phyloP scores from a whole-genome alignment of 1,284 basidiomycete genomes.

The Polyporus tsugae region DNA sequence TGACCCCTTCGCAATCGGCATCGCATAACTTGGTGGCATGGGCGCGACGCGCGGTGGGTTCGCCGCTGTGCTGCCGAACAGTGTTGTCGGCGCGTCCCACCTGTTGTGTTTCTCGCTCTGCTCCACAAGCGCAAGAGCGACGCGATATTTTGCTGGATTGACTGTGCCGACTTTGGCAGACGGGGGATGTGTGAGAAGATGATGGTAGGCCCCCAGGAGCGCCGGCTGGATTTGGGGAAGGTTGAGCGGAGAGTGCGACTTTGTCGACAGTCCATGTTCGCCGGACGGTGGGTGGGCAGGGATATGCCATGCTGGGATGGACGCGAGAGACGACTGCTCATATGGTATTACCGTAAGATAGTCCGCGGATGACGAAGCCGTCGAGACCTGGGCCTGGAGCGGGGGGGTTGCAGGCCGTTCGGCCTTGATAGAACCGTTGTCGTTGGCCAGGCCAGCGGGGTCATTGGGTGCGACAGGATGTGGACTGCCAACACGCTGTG shows the following conservation, averaged over 20 bases:
- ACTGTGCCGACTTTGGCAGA: slow-evolving; percentile 50
- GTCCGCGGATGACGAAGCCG: slow-evolving; percentile 61
- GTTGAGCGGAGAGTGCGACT: slow-evolving; percentile 30
- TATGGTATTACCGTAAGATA: slow-evolving; percentile 76
- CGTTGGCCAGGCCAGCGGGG: slow-evolving; percentile 29
- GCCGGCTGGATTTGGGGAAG: slow-evolving; percentile 60
- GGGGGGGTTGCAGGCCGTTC: slow-evolving; percentile 43
- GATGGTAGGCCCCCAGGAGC: slow-evolving; percentile 73
- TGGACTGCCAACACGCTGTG: slow-evolving; percentile 40
- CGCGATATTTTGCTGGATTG: slow-evolving; percentile 69
- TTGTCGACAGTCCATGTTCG: slow-evolving; percentile 13
- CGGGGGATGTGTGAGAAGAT: slow-evolving; percentile 71
- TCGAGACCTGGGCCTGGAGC: slow-evolving; percentile 54
- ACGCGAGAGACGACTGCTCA: slow-evolving; percentile 68
- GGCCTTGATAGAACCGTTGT: slow-evolving; percentile 36
- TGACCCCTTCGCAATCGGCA: slow-evolving; percentile 46
- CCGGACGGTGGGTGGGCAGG: slow-evolving; percentile 50
- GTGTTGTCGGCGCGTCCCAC: slow-evolving; percentile 72
- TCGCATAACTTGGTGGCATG: slow-evolving; percentile 63
- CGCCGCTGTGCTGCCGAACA: slow-evolving; percentile 63
- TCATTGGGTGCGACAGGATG: slow-evolving; percentile 39
- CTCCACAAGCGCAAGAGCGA: slow-evolving; percentile 69
- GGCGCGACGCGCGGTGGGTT: slow-evolving; percentile 64
- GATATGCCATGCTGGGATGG: slow-evolving; percentile 70
- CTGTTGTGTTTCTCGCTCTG: slow-evolving; percentile 64